These are phyloP conservation scores for Dictyophora rubrovolvata DNA, from an alignment of 768 basidiomycete genomes.

Conservation along the genomic window DNA sequence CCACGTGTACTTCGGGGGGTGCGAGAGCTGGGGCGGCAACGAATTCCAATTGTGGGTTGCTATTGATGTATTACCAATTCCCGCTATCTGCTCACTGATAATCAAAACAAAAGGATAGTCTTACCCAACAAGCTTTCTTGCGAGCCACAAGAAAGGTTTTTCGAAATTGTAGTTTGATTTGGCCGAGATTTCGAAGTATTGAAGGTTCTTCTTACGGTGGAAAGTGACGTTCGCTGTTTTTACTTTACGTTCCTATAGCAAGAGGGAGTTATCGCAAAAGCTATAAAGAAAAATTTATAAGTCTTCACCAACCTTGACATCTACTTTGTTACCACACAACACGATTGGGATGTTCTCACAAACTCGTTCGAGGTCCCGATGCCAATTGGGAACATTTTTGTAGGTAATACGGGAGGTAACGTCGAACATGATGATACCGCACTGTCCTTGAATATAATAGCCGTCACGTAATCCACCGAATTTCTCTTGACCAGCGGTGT, in stretches of 20 bases:
- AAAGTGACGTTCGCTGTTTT: constrained; percentile 98
- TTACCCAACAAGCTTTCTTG: constrained; percentile 93
- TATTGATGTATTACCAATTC: constrained; percentile 22
- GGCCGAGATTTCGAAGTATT: constrained; percentile 99
- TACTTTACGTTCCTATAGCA: constrained; percentile 89
- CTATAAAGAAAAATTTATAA: background rate
- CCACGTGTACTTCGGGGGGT: constrained; percentile 86
- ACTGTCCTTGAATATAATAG: constrained; percentile 95
- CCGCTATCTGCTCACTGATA: background rate
- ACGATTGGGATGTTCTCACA: constrained; percentile 99
- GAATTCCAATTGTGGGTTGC: constrained; percentile 83
- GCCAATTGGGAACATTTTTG: constrained; percentile 99
- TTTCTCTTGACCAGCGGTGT: constrained; percentile 99
- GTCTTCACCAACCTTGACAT: constrained; percentile 73
- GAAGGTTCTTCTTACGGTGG: constrained; percentile 99
- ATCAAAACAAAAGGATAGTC: constrained; percentile 20
- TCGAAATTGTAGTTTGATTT: constrained; percentile 99
- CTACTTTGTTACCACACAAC: constrained; percentile 98
- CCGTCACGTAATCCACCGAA: constrained; percentile 98
- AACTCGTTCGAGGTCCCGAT: constrained; percentile 98
- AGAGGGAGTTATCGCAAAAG: background rate
- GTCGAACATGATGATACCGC: constrained; percentile 99
- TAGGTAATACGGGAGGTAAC: constrained; percentile 99
- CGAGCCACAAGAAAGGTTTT: constrained; percentile 99
- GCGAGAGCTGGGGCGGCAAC: constrained; percentile 94